Base-by-base conservation (phyloP, 1,139 yeast species). In the Pichia sp. region DNA sequence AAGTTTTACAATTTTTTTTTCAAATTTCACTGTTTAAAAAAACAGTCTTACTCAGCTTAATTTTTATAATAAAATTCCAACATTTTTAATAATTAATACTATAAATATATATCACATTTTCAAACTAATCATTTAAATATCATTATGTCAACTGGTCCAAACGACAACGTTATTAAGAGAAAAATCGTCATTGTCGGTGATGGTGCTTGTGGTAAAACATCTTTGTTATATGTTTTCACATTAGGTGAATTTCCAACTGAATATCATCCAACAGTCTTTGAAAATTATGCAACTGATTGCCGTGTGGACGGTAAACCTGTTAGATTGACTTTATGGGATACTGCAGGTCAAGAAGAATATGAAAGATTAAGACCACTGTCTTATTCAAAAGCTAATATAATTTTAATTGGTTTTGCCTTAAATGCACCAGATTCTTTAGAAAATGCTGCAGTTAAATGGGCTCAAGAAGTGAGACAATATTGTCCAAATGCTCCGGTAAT, bases 141-240 rank as follows among this genome's bases (percentile, higher is more conserved):
- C 18, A 27, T 7, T 18, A 44, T 34, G 38, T 33, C 32, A 9
- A 7, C 46, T 25, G 39, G 34, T 34, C 30, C 42, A 39, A 44
- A 34, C 28, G 58, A 58, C 31, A 62, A 61, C 61, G 66, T 64
- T 32, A 73, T 82, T 39, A 79, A 80, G 58, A 74, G 96, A 65
- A 89, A 89, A 64, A 71, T 89, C 44, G 96, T 89, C 47, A 89
- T 89, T 44, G 95, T 89, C 18, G 97, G 97, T 34, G 97, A 89
- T 66, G 96, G 96, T 42, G 96, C 96, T 1, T 88, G 96, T 67
- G 97, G 97, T 11, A 89, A 89, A 65, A 89, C 97, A 0, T 88
- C 96, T 3, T 71, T 89, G 35, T 72, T 89, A n/a, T 86, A 89
- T 61, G 96, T 89, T 26, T 89, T 88, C 70, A 87, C 97, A 0